Conservation (phyloP, 2,329 filamentous ascomycete species). For the Nigrospora sphaerica region DNA sequence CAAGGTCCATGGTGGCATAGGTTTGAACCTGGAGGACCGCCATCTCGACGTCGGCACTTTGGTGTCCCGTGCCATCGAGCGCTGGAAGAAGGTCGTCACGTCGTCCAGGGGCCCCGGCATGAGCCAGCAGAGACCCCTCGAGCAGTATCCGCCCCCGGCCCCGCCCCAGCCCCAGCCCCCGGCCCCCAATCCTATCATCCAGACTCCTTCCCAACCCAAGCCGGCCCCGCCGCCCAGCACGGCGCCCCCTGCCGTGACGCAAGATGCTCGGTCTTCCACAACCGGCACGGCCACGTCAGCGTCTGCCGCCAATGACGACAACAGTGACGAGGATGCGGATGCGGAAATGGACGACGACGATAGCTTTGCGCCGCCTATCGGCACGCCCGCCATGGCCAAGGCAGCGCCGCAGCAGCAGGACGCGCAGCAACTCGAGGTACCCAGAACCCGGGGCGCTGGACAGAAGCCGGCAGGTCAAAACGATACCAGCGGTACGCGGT, state of each 20-base stretch:
- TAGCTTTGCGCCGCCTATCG: constrained; percentile 41
- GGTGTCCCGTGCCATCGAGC: constrained; percentile 47
- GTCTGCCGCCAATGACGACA: constrained; percentile 31
- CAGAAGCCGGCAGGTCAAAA: constrained; percentile 18
- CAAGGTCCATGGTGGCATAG: constrained; percentile 31
- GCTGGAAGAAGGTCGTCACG: constrained; percentile 56
- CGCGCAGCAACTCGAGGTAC: constrained; percentile 34
- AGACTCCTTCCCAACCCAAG: constrained; percentile 7
- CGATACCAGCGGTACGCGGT: constrained; percentile 24
- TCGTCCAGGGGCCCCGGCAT: constrained; percentile 42
- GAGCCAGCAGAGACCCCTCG: constrained; percentile 41
- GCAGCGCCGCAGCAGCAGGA: constrained; percentile 21
- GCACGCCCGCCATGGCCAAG: constrained; percentile 28
- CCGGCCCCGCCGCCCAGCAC: constrained; percentile 6
- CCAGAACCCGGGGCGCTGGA: constrained; percentile 29
- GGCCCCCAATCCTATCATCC: constrained; percentile 13
- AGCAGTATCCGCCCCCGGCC: constrained; percentile 20
- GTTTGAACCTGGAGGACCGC: constrained; percentile 41
- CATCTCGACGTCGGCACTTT: constrained; percentile 44
- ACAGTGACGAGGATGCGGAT: constrained; percentile 34
- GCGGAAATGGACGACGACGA: constrained; percentile 53
- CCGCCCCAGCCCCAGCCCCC: constrained; percentile 13
- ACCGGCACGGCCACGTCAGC: constrained; percentile 9
- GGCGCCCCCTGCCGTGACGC: background rate
- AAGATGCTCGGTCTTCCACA: constrained; percentile 2